These are phyloP conservation scores for Lasiodiplodia citricola DNA, from an alignment of 2,329 filamentous ascomycete genomes.

Conservation along the genomic window DNA sequence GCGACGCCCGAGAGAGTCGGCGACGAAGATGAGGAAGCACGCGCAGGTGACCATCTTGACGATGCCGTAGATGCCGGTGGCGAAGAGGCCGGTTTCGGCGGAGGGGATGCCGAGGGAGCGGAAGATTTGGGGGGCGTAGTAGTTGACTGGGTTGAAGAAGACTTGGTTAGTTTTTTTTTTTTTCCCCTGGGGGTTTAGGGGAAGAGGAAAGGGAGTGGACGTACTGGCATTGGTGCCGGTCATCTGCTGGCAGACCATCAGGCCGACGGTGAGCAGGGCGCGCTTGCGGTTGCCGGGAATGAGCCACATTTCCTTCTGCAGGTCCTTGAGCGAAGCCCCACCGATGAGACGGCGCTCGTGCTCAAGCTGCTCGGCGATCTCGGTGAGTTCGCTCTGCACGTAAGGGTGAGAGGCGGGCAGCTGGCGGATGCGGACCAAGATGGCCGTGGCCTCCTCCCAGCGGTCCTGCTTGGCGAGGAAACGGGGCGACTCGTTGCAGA, in stretches of 20 bases:
- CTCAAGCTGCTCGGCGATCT: constrained; percentile 47
- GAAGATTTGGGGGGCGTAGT: constrained; percentile 75
- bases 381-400: constrained; percentile 43
- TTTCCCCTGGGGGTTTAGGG: too few relatives aligned
- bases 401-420: constrained; percentile 48
- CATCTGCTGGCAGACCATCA: constrained; percentile 74
- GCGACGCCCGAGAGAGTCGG: constrained; percentile 71
- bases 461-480: constrained; percentile 71
- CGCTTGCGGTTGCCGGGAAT: constrained; percentile 58
- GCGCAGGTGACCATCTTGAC: constrained; percentile 70
- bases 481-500: constrained; percentile 70
- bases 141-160: constrained; percentile 51
- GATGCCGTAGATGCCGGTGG: constrained; percentile 75
- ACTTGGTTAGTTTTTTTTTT: not conserved
- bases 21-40: constrained; percentile 69
- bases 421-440: constrained; percentile 63
- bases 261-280: constrained; percentile 66
- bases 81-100: constrained; percentile 67
- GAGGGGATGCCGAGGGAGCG: constrained; percentile 64
- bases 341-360: constrained; percentile 64
- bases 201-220: not conserved
- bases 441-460: constrained; percentile 66
- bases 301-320: constrained; percentile 51
- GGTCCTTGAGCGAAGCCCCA: constrained; percentile 51
- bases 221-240: constrained; percentile 50